Percentiles rank a stretch among this genome's conserved stretches.
Evolutionary conservation across 2,329 filamentous ascomycete species (phyloP).

Genomic region (Aspergillus piperis): DNA sequence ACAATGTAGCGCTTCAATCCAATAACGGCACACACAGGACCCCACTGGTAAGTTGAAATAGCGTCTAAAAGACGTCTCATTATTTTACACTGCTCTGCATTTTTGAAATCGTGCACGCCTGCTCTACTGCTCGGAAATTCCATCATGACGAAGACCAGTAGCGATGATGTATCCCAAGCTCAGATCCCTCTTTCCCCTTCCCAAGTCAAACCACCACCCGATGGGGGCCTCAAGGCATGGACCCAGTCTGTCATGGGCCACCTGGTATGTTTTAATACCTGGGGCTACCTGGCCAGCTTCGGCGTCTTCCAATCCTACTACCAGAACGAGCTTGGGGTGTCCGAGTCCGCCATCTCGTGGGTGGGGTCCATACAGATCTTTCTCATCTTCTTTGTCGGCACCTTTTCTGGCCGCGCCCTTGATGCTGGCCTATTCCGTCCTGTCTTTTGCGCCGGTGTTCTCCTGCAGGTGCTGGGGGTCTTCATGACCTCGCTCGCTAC

Average conservation of each 20-base stretch:
- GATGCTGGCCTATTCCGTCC: conserved; percentile 45
- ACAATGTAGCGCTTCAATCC: background rate
- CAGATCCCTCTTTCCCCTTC: background rate
- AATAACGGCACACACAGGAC: background rate
- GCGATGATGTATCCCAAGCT: background rate
- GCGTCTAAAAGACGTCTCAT: background rate
- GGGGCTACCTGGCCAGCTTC: conserved; percentile 17
- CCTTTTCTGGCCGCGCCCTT: conserved; percentile 36
- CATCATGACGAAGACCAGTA: background rate
- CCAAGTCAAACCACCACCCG: conserved; percentile 16
- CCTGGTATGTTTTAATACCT: conserved; percentile 20
- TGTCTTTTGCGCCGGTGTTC: conserved; percentile 25
- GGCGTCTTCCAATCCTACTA: conserved; percentile 5
- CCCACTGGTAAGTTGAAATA: background rate
- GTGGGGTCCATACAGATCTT: conserved; percentile 18
- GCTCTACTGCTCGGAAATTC: background rate
- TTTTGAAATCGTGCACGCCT: background rate
- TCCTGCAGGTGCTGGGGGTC: conserved; percentile 35
- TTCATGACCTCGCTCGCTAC: conserved; percentile 20
- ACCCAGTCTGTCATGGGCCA: conserved; percentile 18
- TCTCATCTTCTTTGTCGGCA: conserved; percentile 16
- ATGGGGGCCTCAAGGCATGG: conserved; percentile 27
- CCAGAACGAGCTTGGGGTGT: background rate
- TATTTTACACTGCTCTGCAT: background rate
- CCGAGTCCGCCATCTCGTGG: conserved; percentile 14